Percentiles rank a stretch among this genome's conserved stretches.
Conservation (phyloP, 2,329 filamentous ascomycete species). For the Aspergillus unguis region DNA sequence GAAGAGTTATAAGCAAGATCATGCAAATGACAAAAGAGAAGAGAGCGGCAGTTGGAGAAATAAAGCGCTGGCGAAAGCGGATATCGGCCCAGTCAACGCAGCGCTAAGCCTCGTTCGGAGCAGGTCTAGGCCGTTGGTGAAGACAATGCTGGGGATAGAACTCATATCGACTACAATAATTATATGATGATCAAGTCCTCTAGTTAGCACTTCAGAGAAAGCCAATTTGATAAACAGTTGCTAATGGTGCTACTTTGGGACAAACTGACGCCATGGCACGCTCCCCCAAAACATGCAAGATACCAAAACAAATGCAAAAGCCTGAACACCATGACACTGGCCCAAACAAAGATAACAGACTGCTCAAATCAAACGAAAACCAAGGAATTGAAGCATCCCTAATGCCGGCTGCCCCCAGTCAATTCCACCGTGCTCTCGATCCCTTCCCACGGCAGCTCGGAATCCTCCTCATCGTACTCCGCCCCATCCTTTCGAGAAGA, state of each 20-base stretch:
- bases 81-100: not conserved
- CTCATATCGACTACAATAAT: not conserved
- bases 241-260: constrained; percentile 10
- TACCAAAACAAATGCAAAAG: constrained; percentile 5
- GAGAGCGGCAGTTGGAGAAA: not conserved
- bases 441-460: constrained; percentile 44
- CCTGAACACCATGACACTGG: not conserved
- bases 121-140: not conserved
- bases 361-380: not conserved
- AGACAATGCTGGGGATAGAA: too few relatives aligned
- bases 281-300: constrained; percentile 5
- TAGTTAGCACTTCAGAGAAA: not conserved
- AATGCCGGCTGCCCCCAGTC: constrained; percentile 25
- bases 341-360: not conserved
- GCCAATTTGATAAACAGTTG: constrained; percentile 1
- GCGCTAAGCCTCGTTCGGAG: constrained; percentile 12
- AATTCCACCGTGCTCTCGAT: constrained; percentile 43
- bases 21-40: not conserved
- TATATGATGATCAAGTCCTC: not conserved
- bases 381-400: not conserved
- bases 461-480: constrained; percentile 29
- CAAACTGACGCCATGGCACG: constrained; percentile 13
- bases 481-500: constrained; percentile 21
- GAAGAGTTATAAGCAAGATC: not conserved
- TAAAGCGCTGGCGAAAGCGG: not conserved